Conservation (phyloP, 768 basidiomycete genomes). For the Trametopsis cervina region DNA sequence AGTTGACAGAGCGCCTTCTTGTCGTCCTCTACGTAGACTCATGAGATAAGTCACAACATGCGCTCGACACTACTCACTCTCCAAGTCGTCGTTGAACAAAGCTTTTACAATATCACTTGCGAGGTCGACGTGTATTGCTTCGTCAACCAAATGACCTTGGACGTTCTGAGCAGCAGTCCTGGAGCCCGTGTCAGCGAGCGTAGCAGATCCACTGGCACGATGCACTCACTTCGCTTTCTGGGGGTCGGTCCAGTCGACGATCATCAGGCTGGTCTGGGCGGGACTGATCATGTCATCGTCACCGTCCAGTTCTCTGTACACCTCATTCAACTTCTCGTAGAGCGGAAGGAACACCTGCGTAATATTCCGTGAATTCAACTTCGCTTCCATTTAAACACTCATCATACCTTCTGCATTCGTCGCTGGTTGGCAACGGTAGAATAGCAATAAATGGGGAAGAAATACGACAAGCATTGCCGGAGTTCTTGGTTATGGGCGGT, state of each 20-base stretch:
- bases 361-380: not conserved
- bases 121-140: conserved; percentile 47
- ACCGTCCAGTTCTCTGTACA: conserved; percentile 60
- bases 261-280: conserved; percentile 67
- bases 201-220: conserved; percentile 7
- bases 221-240: conserved; percentile 53
- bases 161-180: conserved; percentile 29
- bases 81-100: conserved; percentile 40
- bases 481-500: conserved; percentile 78
- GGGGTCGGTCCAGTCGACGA: conserved; percentile 87
- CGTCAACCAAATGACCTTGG: conserved; percentile 31
- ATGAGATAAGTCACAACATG: not conserved
- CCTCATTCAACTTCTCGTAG: conserved; percentile 51
- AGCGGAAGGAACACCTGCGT: conserved; percentile 63
- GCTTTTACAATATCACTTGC: conserved; percentile 44
- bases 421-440: conserved; percentile 71
- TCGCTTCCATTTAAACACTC: not conserved
- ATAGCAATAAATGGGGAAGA: conserved; percentile 82
- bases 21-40: conserved; percentile 31
- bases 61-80: conserved; percentile 36
- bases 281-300: conserved; percentile 69
- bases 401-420: conserved; percentile 57
- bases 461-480: conserved; percentile 80
- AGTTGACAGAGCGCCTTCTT: conserved; percentile 42
- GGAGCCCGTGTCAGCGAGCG: too few species aligned